Evolutionary conservation across 1,139 yeast genomes (phyloP).

Genomic region (Saccharomyces uvarum): DNA sequence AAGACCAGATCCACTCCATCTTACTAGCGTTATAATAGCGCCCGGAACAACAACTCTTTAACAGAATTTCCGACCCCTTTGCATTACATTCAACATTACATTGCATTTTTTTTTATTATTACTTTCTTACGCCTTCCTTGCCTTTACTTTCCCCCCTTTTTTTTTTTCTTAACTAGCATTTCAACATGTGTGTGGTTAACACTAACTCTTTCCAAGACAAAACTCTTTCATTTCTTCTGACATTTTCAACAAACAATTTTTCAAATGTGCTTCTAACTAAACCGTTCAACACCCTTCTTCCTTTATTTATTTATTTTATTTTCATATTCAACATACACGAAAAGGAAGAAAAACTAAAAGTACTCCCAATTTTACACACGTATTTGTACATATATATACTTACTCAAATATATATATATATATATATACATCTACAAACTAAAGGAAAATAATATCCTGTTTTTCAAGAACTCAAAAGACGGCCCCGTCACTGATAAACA

Average conservation of each 20-base stretch:
- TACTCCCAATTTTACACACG: not conserved
- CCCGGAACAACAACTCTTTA: not conserved
- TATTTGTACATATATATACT: not conserved
- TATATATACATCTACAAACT: not conserved
- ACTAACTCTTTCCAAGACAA: not conserved
- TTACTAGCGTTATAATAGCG: slow-evolving; percentile 11
- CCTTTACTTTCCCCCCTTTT: not conserved
- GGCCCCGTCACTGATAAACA: slow-evolving; percentile 60
- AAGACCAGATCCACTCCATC: slow-evolving; percentile 35
- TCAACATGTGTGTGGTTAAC: slow-evolving; percentile 11
- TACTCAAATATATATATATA: not conserved
- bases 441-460: not conserved
- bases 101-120: slow-evolving; percentile 3
- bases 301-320: not conserved
- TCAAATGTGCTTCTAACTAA: not conserved
- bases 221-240: not conserved
- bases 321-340: not conserved
- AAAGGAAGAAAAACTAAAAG: not conserved
- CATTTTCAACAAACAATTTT: not conserved
- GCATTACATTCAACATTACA: slow-evolving; percentile 11
- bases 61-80: not conserved
- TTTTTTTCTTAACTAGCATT: slow-evolving; percentile 7
- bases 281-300: slow-evolving; percentile 1
- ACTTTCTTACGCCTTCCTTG: not conserved
- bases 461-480: slow-evolving; percentile 33